Base-by-base conservation (phyloP, 148 eudicot species). In the Limonium bicolor region DNA sequence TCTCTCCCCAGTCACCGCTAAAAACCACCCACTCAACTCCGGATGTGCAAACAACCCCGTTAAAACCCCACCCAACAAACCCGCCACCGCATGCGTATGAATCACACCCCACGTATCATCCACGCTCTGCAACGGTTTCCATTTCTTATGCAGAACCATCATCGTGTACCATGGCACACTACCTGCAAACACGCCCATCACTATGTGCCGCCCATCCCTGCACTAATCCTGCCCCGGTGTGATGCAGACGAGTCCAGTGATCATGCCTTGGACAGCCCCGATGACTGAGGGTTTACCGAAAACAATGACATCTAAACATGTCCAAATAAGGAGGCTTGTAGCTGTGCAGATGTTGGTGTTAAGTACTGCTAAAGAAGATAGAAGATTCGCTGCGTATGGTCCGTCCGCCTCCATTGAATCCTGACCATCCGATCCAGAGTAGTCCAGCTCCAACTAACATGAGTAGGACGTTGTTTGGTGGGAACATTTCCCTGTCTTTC, bases 211-310 rank as follows among this genome's bases (percentile, higher is more conserved):
- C 76, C 84, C 84, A 77, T 48, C 75, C 75, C 63, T 76, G 83
- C n/a, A 76, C 75, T 4, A 76, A 57, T 5, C 82, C 82, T n/a
- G n/a, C n/a, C 67, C 78, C 17, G 82, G 82, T 20, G 82, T 76
- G 47, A 76, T 76, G 60, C 69, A 65, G 6, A 68, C 82, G 10
- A 76, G 82, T 53, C 82, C 82, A 0, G 82, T 76, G 49, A 76
- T 76, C 82, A 76, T 76, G 58, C 82, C 82, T 33, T 76, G 82
- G 39, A 76, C 78, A 3, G 83, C 83, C 0, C 83, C 83, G n/a
- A 76, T 76, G 22, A 76, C 78, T 0, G 83, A 76, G 27, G 83
- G 83, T 36, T 72, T 76, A 3, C 34, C 44, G 22, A 76, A 76
- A 13, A 62, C 45, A 27, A 72, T 33, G 40, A 76, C 83, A 41